Evolutionary conservation across 352 stramenopile species (phyloP), one percentile per base, ranked within the genome.

Genomic region (Phytophthora nicotianae): DNA sequence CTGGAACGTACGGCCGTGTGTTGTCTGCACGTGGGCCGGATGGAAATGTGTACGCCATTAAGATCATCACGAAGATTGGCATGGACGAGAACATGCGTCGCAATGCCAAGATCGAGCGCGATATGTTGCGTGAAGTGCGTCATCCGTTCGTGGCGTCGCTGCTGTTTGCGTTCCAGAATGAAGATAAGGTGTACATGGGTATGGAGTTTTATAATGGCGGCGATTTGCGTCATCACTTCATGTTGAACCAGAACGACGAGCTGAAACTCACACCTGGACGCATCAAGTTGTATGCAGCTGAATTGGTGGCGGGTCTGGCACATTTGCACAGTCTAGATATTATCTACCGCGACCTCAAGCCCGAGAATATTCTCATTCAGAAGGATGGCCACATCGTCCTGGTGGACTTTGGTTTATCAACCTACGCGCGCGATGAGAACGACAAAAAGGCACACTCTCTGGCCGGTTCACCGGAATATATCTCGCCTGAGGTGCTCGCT

Each of bases 191-290:
- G 42, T 99, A 99, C 79, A 90, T 99, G 59, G 97, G 98, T 17
- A 96, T 99, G 75, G 97, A 99, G 76, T 99, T 99, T 68, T 98
- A 97, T 81, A 97, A 97, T 43, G 97, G 97, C 32, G 97, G 97
- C 14, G 97, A 99, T 66, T 69, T 99, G 60, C 83, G 85, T 2
- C 84, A 94, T 37, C 86, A 96, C 58, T 58, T 94, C 29, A 90
- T 73, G n/a, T 47, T 92, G 57, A 89, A 79, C 65, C 71, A 83
- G 53, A 88, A 70, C 26, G 73, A 78, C 49, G 80, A 90, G 38
- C 58, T 91, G 6, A 78, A 78, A 63, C 73, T 94, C 1, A 93
- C 84, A 19, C 75, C 86, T 10, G 62, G 69, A 40, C 79, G 84
- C 0, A 91, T 96, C 51, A 86, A 93, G 57, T 60, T 96, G 37